Base-by-base conservation (phyloP, 148 eudicot genomes). In the Rhododendron vialii region DNA sequence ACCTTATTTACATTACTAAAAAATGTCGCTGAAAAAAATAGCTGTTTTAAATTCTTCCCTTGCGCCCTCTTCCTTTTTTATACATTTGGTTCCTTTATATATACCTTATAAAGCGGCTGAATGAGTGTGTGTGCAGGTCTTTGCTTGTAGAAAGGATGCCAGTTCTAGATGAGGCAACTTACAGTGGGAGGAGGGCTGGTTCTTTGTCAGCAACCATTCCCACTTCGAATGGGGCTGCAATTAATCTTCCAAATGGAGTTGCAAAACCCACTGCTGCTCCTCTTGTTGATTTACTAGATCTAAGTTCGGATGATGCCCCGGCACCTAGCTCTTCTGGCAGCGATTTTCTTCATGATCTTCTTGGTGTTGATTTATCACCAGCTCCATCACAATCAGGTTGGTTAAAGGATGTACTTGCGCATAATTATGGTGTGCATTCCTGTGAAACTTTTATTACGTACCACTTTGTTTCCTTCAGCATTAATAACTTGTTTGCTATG, bases 141-240 rank as follows among this genome's bases (percentile, higher is more conserved):
- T 81, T 93, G 33, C 89, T 97, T 86, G 93, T 95, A 79, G 99
- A 97, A 88, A 91, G 96, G 88, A 97, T 97, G 99, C 99, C 99
- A 77, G 98, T 95, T 77, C 94, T 97, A 85, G 99, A 97, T 89
- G 99, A 97, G 91, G 95, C 98, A 82, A 97, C 96, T 77, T 93
- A 87, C 89, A 93, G 92, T 78, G 98, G 95, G 84, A 95, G 89
- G 86, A 97, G 87, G 87, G 92, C 91, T 84, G 99, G 99, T 86
- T 93, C 98, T 47, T 89, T 94, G 87, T 92, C 95, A 13, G 86
- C 96, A 83, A 87, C 92, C 80, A 84, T 87, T 91, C 89, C 98
- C 83, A 89, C 91, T 79, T 91, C 98, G 82, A 90, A 93, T 75
- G 98, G 96, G 24, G 90, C 93, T 86, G 57, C 94, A 79, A 91